A percentile compares a stretch with the other conserved stretches of the same genome.
Evolutionary conservation across 1,139 yeast species (phyloP).

Genomic region (Sugiyamaella castrensis): DNA sequence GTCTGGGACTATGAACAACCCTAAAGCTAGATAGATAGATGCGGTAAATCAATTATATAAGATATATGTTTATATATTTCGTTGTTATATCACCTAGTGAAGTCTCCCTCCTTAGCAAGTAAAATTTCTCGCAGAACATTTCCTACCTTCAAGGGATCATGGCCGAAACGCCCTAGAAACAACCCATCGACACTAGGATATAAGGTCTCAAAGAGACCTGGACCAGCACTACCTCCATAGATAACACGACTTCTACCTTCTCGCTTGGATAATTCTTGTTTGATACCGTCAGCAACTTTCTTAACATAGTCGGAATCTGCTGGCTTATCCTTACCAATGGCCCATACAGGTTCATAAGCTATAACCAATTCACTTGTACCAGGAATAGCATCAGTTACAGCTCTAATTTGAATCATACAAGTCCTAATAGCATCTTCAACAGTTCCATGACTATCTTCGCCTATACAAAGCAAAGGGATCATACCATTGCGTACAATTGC

Average conservation of each 20-base stretch:
- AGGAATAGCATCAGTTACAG: constrained; percentile 64
- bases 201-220: constrained; percentile 27
- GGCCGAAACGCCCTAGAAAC: constrained; percentile 33
- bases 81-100: too few relatives aligned
- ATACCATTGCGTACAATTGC: constrained; percentile 77
- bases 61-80: too few relatives aligned
- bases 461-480: constrained; percentile 81
- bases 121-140: constrained; percentile 19
- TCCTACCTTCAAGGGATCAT: constrained; percentile 24
- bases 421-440: constrained; percentile 68
- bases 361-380: constrained; percentile 63
- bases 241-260: constrained; percentile 22
- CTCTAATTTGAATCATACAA: constrained; percentile 75
- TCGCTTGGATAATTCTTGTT: constrained; percentile 16
- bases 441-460: constrained; percentile 85
- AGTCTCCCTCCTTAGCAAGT: too few relatives aligned
- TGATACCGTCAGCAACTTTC: constrained; percentile 26
- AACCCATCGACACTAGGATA: constrained; percentile 29
- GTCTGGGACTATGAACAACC: too few relatives aligned
- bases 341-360: constrained; percentile 97
- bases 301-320: constrained; percentile 29
- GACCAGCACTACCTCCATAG: constrained; percentile 35
- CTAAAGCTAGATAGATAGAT: too few relatives aligned
- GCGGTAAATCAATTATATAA: too few relatives aligned
- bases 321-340: constrained; percentile 60